Percentiles rank a stretch among this genome's conserved stretches.
These are phyloP conservation scores for Strobilomyces echinocephalus DNA, from an alignment of 768 basidiomycete species.

Conservation along the genomic window DNA sequence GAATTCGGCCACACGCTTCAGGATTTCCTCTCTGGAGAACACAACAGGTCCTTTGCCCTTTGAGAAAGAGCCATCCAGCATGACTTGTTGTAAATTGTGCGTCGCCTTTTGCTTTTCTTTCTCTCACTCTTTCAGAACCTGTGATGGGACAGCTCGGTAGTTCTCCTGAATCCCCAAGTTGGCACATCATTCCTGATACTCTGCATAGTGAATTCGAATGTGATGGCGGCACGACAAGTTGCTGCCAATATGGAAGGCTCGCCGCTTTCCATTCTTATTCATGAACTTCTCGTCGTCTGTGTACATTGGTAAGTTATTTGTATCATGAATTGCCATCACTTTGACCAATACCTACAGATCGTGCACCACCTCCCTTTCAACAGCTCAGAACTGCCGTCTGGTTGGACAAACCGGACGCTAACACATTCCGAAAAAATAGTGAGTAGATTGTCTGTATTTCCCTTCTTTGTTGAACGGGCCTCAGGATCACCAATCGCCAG, in stretches of 20 bases:
- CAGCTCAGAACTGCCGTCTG: background rate
- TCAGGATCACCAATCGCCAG: too few relatives aligned
- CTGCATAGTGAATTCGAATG: background rate
- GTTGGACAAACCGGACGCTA: background rate
- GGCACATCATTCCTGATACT: too few relatives aligned
- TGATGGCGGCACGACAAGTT: background rate
- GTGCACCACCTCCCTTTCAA: background rate
- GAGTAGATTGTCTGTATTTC: background rate
- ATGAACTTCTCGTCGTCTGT: background rate
- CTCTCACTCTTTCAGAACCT: too few relatives aligned
- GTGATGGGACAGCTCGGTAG: too few relatives aligned
- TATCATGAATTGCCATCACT: background rate
- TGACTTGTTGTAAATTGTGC: background rate
- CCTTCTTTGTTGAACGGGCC: background rate
- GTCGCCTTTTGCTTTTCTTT: background rate
- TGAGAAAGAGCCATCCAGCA: background rate
- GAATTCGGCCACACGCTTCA: background rate
- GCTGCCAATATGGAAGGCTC: background rate
- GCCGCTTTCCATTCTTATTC: background rate
- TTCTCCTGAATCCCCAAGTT: too few relatives aligned
- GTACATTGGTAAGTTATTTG: background rate
- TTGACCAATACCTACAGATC: background rate
- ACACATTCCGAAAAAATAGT: background rate
- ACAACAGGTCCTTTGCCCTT: background rate
- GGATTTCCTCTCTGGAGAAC: background rate